Percentiles rank a stretch among this genome's conserved stretches.
phyloP scores from a whole-genome alignment of 2,329 filamentous ascomycete species.

The Aureobasidium namibiae region DNA sequence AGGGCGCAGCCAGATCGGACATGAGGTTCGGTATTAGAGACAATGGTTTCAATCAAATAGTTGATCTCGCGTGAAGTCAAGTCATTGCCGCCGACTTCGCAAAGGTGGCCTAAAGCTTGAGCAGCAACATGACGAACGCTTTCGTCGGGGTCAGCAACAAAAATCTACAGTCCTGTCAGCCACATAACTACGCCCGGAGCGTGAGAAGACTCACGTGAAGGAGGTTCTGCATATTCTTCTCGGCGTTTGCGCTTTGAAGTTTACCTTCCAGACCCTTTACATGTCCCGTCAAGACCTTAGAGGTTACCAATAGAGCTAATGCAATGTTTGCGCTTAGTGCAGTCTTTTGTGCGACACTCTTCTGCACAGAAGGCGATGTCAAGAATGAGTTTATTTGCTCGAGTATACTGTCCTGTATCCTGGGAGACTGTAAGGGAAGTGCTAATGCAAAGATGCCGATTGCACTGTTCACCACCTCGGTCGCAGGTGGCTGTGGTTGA shows the following conservation, averaged over 20 bases:
- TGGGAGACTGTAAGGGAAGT: conserved; percentile 78
- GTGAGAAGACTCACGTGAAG: conserved; percentile 58
- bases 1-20: conserved; percentile 90
- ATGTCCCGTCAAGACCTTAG: conserved; percentile 69
- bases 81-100: conserved; percentile 72
- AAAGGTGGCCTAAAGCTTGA: conserved; percentile 76
- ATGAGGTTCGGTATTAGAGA: conserved; percentile 85
- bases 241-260: conserved; percentile 64
- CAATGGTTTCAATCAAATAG: conserved; percentile 85
- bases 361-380: conserved; percentile 76
- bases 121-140: conserved; percentile 81
- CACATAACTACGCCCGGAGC: neutral
- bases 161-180: conserved; percentile 38
- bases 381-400: conserved; percentile 88
- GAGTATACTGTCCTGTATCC: conserved; percentile 90
- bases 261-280: conserved; percentile 65
- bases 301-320: conserved; percentile 66
- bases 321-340: conserved; percentile 89
- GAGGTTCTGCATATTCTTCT: conserved; percentile 60
- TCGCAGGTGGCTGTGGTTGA: conserved; percentile 68
- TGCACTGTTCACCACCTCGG: conserved; percentile 88
- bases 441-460: conserved; percentile 89
- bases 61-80: conserved; percentile 90
- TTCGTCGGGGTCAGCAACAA: conserved; percentile 75
- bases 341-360: conserved; percentile 79